Evolutionary conservation across 306 rosid species (phyloP), one percentile per base, ranked within the genome.

Genomic region (Pueraria montana): DNA sequence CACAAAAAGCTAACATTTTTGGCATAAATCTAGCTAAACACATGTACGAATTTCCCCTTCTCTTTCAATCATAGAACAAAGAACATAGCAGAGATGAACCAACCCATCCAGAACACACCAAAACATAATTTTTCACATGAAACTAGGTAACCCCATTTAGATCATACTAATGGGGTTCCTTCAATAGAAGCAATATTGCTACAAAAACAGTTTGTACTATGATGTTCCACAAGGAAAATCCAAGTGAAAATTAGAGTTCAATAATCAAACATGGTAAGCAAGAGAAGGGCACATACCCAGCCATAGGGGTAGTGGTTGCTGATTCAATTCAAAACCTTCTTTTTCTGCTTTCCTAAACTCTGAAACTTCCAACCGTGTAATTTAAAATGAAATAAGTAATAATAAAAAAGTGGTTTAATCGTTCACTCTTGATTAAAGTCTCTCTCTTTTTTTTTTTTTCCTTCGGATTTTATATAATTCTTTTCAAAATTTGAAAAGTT

Each of bases 271-370:
- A 49, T 17, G 30, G 46, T 64, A 45, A 70, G n/a, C 26, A 77
- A 52, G 23, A 84, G 67, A 84, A 76, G 48, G 40, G 18, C 8
- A 40, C 56, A 16, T 87, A 92, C 96, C 96, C 96, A 42, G 92
- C 92, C 96, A 92, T 92, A 14, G 81, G 79, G 45, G 63, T 81
- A 62, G 63, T 9, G 53, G 16, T 17, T 40, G 84, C 21, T 16
- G 87, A 77, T 61, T 75, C 46, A 70, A 69, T 59, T 74, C 52
- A 65, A 64, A 58, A 8, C 63, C 64, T 34, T 45, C 11, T 24
- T 24, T 56, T 24, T 68, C 77, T 56, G 61, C 18, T 61, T 65
- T 69, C 6, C 4, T 45, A 30, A 36, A 11, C 8, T 12, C n/a
- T 11, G 75, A 61, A 70, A 56, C 55, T 59, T 52, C 43, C 26